Evolutionary conservation across 495 filamentous ascomycete species (phyloP).

Genomic region (Lophiotrema nucula): DNA sequence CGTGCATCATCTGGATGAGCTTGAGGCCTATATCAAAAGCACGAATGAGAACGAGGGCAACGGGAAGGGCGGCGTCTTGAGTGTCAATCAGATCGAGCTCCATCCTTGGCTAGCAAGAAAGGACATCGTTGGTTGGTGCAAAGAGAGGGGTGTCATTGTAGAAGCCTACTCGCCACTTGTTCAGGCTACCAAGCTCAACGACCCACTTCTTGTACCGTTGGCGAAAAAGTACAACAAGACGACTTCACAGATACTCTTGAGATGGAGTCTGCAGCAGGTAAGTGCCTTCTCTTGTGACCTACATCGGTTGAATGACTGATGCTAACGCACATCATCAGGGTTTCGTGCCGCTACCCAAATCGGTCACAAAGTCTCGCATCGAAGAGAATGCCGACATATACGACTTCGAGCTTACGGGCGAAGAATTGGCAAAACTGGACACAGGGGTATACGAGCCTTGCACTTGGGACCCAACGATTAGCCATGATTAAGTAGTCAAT

Average conservation of each 20-base stretch:
- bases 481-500: slow-evolving; percentile 32
- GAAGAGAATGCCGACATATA: slow-evolving; percentile 74
- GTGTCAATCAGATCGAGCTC: slow-evolving; percentile 84
- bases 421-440: slow-evolving; percentile 58
- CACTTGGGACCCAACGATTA: slow-evolving; percentile 70
- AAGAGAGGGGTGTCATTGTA: slow-evolving; percentile 64
- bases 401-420: slow-evolving; percentile 71
- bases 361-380: slow-evolving; percentile 64
- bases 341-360: slow-evolving; percentile 74
- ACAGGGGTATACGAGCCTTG: slow-evolving; percentile 61
- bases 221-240: slow-evolving; percentile 70
- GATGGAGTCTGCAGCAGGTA: slow-evolving; percentile 85
- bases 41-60: slow-evolving; percentile 58
- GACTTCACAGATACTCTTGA: slow-evolving; percentile 72
- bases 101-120: slow-evolving; percentile 82
- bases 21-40: slow-evolving; percentile 72
- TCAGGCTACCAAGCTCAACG: slow-evolving; percentile 62
- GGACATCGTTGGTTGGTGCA: slow-evolving; percentile 76
- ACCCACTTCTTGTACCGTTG: slow-evolving; percentile 59
- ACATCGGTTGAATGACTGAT: too few relatives aligned
- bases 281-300: too few relatives aligned
- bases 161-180: slow-evolving; percentile 83
- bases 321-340: slow-evolving; percentile 47
- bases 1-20: slow-evolving; percentile 65
- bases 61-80: slow-evolving; percentile 71